Conservation (phyloP, 129 eudicot species). For the Scalesia atractyloides region DNA sequence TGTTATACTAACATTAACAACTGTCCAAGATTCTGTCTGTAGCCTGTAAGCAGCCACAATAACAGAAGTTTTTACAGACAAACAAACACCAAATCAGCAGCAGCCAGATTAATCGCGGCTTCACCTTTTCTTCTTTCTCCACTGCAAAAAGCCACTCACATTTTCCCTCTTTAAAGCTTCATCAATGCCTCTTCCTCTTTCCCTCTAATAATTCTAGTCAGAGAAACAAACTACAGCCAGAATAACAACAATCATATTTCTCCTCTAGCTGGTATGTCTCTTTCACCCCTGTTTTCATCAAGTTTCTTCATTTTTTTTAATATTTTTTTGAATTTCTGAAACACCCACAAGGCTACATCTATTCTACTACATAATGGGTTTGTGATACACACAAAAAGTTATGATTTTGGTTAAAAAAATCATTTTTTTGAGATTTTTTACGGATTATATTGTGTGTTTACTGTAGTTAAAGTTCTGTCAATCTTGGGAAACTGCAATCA, state of each 20-base stretch:
- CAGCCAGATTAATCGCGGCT: conserved; percentile 26
- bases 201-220: conserved; percentile 9
- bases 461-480: conserved; percentile 11
- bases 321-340: neutral
- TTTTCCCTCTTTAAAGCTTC: conserved; percentile 40
- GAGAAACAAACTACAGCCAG: conserved; percentile 13
- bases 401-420: neutral
- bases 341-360: neutral
- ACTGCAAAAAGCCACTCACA: conserved; percentile 35
- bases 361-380: neutral
- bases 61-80: conserved; percentile 42
- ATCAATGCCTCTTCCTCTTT: conserved; percentile 24
- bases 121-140: conserved; percentile 32
- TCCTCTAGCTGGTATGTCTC: conserved; percentile 30
- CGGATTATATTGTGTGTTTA: neutral
- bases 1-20: conserved; percentile 30
- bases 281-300: conserved; percentile 5
- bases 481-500: conserved; percentile 35
- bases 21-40: conserved; percentile 46
- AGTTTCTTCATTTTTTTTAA: neutral
- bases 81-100: conserved; percentile 37
- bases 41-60: conserved; percentile 39
- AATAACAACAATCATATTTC: conserved; percentile 5
- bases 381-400: neutral
- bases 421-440: neutral